These are phyloP conservation scores for Blepharisma undulans DNA, from an alignment of 169 alveolate species.

Conservation along the genomic window DNA sequence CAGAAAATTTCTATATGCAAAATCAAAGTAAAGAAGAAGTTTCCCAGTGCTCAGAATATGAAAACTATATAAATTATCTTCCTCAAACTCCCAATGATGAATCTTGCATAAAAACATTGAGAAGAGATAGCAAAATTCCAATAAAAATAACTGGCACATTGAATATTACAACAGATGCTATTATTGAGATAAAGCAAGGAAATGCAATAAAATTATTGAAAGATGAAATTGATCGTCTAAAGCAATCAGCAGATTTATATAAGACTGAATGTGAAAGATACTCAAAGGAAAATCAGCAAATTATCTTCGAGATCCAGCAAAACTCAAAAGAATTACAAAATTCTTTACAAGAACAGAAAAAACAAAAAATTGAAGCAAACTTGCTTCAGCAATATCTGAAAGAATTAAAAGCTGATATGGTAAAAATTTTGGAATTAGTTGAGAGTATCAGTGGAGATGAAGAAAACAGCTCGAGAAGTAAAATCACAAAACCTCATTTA, in stretches of 20 bases:
- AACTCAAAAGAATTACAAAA: neutral
- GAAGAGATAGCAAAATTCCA: neutral
- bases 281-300: neutral
- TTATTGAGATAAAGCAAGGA: neutral
- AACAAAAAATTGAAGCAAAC: neutral
- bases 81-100: neutral
- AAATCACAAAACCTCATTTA: neutral
- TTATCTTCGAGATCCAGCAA: neutral
- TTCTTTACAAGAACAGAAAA: neutral
- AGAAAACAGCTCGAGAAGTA: neutral
- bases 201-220: neutral
- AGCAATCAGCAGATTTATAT: neutral
- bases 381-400: neutral
- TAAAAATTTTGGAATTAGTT: neutral
- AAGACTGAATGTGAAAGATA: neutral
- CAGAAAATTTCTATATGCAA: neutral
- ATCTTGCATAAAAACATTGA: neutral
- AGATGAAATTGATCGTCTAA: neutral
- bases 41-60: neutral
- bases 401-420: neutral
- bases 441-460: neutral
- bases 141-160: neutral
- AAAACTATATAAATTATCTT: neutral
- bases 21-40: neutral
- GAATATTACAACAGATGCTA: neutral